Conservation (phyloP, 1,284 basidiomycete genomes). For the Rhodotorula glutinis region DNA sequence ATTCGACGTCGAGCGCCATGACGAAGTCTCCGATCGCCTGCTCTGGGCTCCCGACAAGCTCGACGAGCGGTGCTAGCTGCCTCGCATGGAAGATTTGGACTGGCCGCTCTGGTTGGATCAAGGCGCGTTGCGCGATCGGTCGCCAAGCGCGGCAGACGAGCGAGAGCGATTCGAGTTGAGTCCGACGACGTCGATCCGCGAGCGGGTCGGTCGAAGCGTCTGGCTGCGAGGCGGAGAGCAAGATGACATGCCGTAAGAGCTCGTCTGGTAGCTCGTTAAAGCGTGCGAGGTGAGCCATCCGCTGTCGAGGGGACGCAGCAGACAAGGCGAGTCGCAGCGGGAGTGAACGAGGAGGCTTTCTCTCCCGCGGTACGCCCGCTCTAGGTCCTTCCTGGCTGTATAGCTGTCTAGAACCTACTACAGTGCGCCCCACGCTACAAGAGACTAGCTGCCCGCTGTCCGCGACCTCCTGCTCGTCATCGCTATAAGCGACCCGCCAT, state of each 20-base stretch:
- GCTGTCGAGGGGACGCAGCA: too few relatives aligned
- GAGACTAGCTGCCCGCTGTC: too few relatives aligned
- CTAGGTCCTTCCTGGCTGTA: too few relatives aligned
- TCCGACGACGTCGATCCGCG: not conserved
- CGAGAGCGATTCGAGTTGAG: not conserved
- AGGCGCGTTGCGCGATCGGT: not conserved
- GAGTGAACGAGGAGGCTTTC: too few relatives aligned
- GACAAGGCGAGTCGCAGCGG: too few relatives aligned
- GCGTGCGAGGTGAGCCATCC: not conserved
- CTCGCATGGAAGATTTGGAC: not conserved
- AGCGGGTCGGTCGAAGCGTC: not conserved
- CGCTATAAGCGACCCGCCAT: too few relatives aligned
- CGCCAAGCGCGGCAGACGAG: slow-evolving; percentile 8
- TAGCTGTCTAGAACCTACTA: too few relatives aligned
- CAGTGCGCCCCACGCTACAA: too few relatives aligned
- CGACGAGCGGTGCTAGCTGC: not conserved
- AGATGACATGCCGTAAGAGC: not conserved
- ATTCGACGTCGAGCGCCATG: slow-evolving; percentile 1
- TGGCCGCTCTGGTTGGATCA: not conserved
- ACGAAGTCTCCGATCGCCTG: not conserved
- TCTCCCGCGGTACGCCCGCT: too few relatives aligned
- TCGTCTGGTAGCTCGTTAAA: not conserved
- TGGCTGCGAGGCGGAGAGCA: not conserved
- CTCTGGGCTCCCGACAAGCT: not conserved
- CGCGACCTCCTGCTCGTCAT: too few relatives aligned